phyloP scores from a whole-genome alignment of 2,329 filamentous ascomycete genomes.

The Exophiala oligosperma region DNA sequence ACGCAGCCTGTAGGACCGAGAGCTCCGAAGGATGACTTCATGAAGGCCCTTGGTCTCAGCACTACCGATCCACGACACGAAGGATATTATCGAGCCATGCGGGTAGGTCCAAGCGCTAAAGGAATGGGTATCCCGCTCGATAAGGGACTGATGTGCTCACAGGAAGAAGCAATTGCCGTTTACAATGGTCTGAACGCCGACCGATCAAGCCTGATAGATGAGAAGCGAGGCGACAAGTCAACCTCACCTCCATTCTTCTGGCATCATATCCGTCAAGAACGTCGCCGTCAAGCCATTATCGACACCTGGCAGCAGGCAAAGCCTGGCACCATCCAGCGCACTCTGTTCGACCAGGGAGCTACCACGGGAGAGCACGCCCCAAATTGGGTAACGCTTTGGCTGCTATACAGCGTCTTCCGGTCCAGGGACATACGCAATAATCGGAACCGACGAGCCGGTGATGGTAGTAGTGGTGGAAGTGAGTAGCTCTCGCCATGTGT shows the following conservation, averaged over 20 bases:
- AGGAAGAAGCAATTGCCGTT: slow-evolving; percentile 47
- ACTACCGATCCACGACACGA: slow-evolving; percentile 45
- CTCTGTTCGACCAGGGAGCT: slow-evolving; percentile 41
- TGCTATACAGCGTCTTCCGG: slow-evolving; percentile 50
- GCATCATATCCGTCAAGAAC: slow-evolving; percentile 47
- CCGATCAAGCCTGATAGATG: slow-evolving; percentile 42
- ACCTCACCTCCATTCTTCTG: slow-evolving; percentile 46
- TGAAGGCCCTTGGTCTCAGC: slow-evolving; percentile 44
- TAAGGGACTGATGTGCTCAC: slow-evolving; percentile 12
- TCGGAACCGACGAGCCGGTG: slow-evolving; percentile 40
- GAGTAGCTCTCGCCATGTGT: neutral
- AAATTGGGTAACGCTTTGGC: slow-evolving; percentile 49
- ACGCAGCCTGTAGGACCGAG: slow-evolving; percentile 37
- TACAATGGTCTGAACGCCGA: slow-evolving; percentile 45
- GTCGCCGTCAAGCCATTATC: slow-evolving; percentile 43
- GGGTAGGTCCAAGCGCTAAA: slow-evolving; percentile 35
- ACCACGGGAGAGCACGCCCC: slow-evolving; percentile 46
- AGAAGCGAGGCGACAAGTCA: slow-evolving; percentile 37
- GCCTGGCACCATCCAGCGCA: slow-evolving; percentile 36
- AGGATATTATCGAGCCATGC: slow-evolving; percentile 46
- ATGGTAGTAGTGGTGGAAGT: slow-evolving; percentile 24
- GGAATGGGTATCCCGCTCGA: neutral
- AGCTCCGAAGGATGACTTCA: slow-evolving; percentile 49
- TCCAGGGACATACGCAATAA: slow-evolving; percentile 48
- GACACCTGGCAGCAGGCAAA: slow-evolving; percentile 45